A percentile compares a stretch with the other conserved stretches of the same genome.
These are phyloP conservation scores for Hyphopichia burtonii DNA, from an alignment of 1,139 yeast species.

Conservation along the genomic window DNA sequence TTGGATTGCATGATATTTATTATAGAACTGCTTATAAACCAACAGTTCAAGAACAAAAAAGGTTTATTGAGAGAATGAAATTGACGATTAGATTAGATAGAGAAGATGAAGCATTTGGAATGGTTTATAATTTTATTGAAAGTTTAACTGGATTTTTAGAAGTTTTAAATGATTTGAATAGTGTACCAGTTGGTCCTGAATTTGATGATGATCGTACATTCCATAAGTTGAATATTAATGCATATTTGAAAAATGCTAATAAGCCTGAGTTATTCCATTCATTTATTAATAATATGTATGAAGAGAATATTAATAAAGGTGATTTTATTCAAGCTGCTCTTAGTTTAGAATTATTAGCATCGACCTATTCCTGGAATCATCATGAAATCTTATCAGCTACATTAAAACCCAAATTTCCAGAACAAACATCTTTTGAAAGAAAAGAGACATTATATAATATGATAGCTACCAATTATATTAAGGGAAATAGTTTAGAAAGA, in stretches of 20 bases:
- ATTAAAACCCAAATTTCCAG: slow-evolving; percentile 70
- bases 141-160: slow-evolving; percentile 64
- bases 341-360: slow-evolving; percentile 73
- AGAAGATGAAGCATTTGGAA: slow-evolving; percentile 64
- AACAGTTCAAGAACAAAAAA: slow-evolving; percentile 50
- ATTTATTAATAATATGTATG: slow-evolving; percentile 73
- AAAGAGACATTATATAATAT: slow-evolving; percentile 70
- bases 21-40: slow-evolving; percentile 59
- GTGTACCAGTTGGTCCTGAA: slow-evolving; percentile 79
- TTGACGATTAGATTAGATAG: slow-evolving; percentile 54
- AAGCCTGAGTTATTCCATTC: slow-evolving; percentile 80
- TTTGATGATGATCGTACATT: slow-evolving; percentile 86
- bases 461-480: slow-evolving; percentile 69
- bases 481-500: slow-evolving; percentile 73
- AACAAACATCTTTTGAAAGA: slow-evolving; percentile 78
- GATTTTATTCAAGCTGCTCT: slow-evolving; percentile 83
- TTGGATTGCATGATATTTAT: slow-evolving; percentile 66
- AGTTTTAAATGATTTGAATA: slow-evolving; percentile 64
- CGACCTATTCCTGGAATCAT: slow-evolving; percentile 76
- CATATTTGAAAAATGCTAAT: slow-evolving; percentile 74
- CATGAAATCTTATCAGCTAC: slow-evolving; percentile 56
- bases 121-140: slow-evolving; percentile 53
- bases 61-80: slow-evolving; percentile 52
- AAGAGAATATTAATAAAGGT: slow-evolving; percentile 56
- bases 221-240: slow-evolving; percentile 73